Conservation (phyloP, 257 asterid genomes). For the Cruciata laevipes region DNA sequence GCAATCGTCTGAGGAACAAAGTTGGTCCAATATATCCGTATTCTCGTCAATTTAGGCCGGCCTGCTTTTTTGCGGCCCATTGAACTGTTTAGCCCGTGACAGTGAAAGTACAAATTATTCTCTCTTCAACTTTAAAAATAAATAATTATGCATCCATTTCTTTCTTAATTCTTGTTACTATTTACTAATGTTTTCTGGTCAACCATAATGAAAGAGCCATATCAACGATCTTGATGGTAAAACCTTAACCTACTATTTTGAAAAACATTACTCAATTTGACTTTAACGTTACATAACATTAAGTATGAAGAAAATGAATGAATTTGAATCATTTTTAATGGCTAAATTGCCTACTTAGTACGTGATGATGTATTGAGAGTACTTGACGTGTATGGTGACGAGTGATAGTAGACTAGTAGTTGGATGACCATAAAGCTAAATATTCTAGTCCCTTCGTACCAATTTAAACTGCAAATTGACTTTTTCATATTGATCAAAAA, state of each 20-base stretch:
- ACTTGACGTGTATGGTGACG: background rate
- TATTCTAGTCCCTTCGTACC: no score
- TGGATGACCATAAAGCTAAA: no score
- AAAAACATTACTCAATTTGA: background rate
- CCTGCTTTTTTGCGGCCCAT: background rate
- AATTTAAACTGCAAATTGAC: no score
- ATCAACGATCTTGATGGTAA: background rate
- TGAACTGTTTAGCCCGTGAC: background rate
- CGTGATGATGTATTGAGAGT: background rate
- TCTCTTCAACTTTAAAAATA: no score
- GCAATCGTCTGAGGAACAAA: background rate
- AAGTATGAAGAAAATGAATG: background rate
- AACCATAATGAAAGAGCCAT: background rate
- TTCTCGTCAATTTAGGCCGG: background rate
- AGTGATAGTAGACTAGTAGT: background rate
- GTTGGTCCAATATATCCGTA: background rate
- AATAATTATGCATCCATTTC: background rate
- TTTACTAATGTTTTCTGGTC: background rate
- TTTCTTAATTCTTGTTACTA: no score
- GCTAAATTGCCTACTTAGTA: no score
- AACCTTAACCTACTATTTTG: background rate
- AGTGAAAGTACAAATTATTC: no score
- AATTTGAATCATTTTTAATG: background rate
- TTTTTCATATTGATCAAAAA: no score
- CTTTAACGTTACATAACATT: background rate